Evolutionary conservation across 1,139 yeast genomes (phyloP), one percentile per base, ranked within the genome.

Genomic region (Pichia sp.): DNA sequence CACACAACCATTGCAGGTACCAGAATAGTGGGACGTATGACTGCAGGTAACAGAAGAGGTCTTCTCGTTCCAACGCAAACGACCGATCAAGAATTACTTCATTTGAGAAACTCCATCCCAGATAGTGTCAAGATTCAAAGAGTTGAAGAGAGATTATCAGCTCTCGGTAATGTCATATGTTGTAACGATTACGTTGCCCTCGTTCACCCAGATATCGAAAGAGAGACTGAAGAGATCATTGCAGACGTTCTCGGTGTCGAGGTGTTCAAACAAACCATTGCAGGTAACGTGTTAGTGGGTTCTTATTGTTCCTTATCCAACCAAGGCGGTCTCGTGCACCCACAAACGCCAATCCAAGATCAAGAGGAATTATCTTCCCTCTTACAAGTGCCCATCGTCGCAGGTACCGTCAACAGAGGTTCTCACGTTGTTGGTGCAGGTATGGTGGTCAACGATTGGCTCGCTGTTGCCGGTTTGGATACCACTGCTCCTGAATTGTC

Each of bases 181-280:
- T 91, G 98, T 67, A 93, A 93, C 64, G 99, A 93, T 63, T 93
- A 93, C 60, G 98, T 93, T 52, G 99, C 99, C 4, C 72, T 93
- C 47, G 98, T 93, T 35, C 99, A 93, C 63, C 99, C 99, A 36
- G 99, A 93, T 66, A 86, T 93, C 49, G 98, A 93, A 69, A 80
- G 98, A 59, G 99, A 93, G 64, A 93, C 98, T 36, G 99, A 93
- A 67, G 99, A 93, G 66, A 70, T 93, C 53, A 93, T 93, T 58
- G 95, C 98, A 32, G 99, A 93, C 63, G 96, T 88, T n/a, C 72
- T 93, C 45, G 98, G 98, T 42, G 99, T 93, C 36, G 99, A 93
- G 64, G 99, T 93, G 29, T 93, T 93, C 74, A 81, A 98, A 67
- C 98, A 91, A 66, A 93, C 98, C 36, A 88, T 93, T 51, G 96